phyloP scores from a whole-genome alignment of 1,139 yeast genomes.

The Lodderomyces theae region DNA sequence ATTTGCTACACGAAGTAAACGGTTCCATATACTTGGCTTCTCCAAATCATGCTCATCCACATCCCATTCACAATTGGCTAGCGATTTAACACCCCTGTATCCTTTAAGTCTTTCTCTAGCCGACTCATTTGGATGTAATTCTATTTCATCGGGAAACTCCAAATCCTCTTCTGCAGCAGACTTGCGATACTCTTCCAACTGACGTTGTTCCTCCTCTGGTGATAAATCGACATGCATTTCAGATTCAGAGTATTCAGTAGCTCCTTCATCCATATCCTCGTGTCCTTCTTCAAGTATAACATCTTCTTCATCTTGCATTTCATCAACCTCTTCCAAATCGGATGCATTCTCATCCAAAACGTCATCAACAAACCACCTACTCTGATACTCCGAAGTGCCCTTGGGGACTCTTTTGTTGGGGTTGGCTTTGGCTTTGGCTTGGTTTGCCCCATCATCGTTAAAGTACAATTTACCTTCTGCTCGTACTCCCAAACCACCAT shows the following conservation, averaged over 20 bases:
- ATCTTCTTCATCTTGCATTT: conserved; percentile 26
- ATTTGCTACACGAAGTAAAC: conserved; percentile 71
- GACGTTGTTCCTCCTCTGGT: conserved; percentile 81
- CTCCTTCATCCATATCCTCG: conserved; percentile 26
- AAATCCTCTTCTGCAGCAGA: conserved; percentile 74
- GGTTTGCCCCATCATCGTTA: conserved; percentile 34
- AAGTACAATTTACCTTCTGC: conserved; percentile 71
- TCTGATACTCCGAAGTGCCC: conserved; percentile 93
- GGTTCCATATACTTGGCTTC: conserved; percentile 76
- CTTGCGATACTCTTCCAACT: conserved; percentile 69
- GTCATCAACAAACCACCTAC: conserved; percentile 80
- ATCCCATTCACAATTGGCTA: conserved; percentile 84
- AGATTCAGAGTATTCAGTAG: conserved; percentile 49
- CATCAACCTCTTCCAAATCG: conserved; percentile 39
- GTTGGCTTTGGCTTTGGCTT: conserved; percentile 24
- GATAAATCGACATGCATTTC: conserved; percentile 73
- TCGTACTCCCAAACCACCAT: conserved; percentile 49
- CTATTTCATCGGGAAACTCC: conserved; percentile 95
- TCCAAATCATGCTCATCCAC: conserved; percentile 75
- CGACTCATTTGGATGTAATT: conserved; percentile 69
- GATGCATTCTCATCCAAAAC: conserved; percentile 49
- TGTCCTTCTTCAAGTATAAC: conserved; percentile 34
- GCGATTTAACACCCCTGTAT: conserved; percentile 83
- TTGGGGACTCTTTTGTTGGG: conserved; percentile 58
- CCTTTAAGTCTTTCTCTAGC: conserved; percentile 72